These are phyloP conservation scores for Marasmius oreades DNA, from an alignment of 1,284 basidiomycete species.

Conservation along the genomic window DNA sequence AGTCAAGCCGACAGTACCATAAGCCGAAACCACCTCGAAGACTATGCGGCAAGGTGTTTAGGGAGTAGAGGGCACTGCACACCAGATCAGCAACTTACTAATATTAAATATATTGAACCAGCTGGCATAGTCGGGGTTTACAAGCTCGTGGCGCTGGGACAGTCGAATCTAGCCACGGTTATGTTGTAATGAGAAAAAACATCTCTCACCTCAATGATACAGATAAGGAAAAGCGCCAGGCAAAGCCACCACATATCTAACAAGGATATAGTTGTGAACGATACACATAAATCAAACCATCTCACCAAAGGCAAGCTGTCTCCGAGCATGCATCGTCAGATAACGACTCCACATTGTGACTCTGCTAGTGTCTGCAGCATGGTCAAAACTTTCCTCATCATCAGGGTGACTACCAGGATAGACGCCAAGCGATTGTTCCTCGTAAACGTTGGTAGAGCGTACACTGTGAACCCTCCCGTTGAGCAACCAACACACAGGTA, in stretches of 20 bases:
- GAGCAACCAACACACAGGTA: not conserved
- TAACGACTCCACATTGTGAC: conserved; percentile 74
- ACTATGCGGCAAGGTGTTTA: conserved; percentile 37
- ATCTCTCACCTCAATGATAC: conserved; percentile 76
- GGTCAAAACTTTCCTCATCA: conserved; percentile 45
- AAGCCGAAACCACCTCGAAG: conserved; percentile 88
- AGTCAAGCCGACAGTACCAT: conserved; percentile 88
- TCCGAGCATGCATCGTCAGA: conserved; percentile 75
- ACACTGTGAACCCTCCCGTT: conserved; percentile 49
- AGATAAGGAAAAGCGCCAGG: conserved; percentile 75
- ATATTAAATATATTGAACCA: conserved; percentile 84
- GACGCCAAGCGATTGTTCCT: conserved; percentile 83
- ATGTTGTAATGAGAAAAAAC: not conserved
- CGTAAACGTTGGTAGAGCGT: conserved; percentile 98
- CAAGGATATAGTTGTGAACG: not conserved
- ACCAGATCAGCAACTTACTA: conserved; percentile 37
- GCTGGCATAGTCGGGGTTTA: conserved; percentile 42
- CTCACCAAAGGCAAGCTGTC: conserved; percentile 84
- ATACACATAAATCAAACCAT: not conserved
- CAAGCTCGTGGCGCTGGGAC: conserved; percentile 52
- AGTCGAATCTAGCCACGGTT: conserved; percentile 3
- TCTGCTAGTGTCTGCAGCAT: conserved; percentile 37
- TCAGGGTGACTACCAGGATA: conserved; percentile 50
- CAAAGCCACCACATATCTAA: conserved; percentile 90
- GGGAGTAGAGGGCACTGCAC: not conserved